Evolutionary conservation across 495 filamentous ascomycete genomes (phyloP).

Genomic region (Platismatia glauca): DNA sequence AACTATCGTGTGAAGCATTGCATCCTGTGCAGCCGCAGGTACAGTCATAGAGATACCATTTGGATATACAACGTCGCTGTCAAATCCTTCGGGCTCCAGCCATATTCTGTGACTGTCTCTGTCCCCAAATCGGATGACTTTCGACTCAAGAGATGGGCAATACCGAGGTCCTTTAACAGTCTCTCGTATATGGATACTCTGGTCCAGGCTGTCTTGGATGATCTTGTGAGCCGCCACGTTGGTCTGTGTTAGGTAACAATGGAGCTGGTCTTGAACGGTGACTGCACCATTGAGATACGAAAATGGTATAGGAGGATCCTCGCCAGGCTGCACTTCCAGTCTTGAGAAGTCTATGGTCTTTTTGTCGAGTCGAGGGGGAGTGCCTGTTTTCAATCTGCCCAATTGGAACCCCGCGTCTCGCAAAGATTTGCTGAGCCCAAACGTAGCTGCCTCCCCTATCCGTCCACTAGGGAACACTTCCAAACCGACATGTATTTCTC

Average conservation of each 20-base stretch:
- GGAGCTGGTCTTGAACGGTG: constrained; percentile 67
- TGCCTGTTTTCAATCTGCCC: constrained; percentile 90
- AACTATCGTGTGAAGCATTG: constrained; percentile 70
- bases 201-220: constrained; percentile 76
- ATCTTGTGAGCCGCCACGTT: constrained; percentile 76
- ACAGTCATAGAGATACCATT: constrained; percentile 97
- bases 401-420: constrained; percentile 83
- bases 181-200: constrained; percentile 92
- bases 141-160: constrained; percentile 91
- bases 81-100: constrained; percentile 94
- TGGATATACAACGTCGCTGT: constrained; percentile 86
- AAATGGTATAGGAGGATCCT: constrained; percentile 82
- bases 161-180: constrained; percentile 91
- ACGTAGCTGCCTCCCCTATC: constrained; percentile 90
- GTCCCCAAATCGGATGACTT: constrained; percentile 77
- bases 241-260: constrained; percentile 76
- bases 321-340: constrained; percentile 66
- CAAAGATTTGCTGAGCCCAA: constrained; percentile 86
- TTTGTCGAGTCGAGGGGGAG: constrained; percentile 76
- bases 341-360: constrained; percentile 70
- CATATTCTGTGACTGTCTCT: constrained; percentile 80
- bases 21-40: constrained; percentile 73
- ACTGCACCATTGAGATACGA: constrained; percentile 79
- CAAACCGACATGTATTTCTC: constrained; percentile 93
- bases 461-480: constrained; percentile 76